Conservation (phyloP, 1,284 basidiomycete species). For the Tausonia pullulans region DNA sequence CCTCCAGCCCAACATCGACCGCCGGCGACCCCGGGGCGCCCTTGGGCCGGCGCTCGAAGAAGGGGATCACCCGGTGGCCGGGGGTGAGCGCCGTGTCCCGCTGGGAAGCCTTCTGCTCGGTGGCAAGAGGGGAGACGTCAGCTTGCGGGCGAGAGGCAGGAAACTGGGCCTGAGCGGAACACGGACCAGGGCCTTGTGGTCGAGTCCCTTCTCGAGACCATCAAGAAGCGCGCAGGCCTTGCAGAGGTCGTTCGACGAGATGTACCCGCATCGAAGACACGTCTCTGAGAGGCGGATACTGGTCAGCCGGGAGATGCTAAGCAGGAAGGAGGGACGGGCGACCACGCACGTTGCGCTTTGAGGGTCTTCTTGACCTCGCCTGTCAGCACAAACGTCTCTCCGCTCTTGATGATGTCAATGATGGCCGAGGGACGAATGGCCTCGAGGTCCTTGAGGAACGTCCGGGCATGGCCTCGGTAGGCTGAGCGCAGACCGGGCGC, state of each 20-base stretch:
- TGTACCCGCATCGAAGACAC: slow-evolving; percentile 79
- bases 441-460: slow-evolving; percentile 91
- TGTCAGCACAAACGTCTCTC: slow-evolving; percentile 72
- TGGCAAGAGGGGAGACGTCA: neutral
- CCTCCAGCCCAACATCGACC: no score
- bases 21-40: no score
- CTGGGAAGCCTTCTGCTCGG: slow-evolving; percentile 25
- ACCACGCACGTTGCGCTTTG: slow-evolving; percentile 59
- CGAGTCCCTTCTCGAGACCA: slow-evolving; percentile 76
- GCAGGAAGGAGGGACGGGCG: neutral
- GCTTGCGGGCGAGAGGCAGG: neutral
- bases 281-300: slow-evolving; percentile 47
- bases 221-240: slow-evolving; percentile 86
- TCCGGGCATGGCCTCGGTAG: slow-evolving; percentile 89
- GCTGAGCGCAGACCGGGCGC: slow-evolving; percentile 38
- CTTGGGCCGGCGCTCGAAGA: slow-evolving; percentile 25
- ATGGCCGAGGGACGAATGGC: slow-evolving; percentile 85
- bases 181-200: slow-evolving; percentile 44
- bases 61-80: slow-evolving; percentile 33
- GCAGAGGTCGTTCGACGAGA: slow-evolving; percentile 82
- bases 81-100: slow-evolving; percentile 22
- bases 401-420: slow-evolving; percentile 95
- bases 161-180: neutral
- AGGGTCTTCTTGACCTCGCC: slow-evolving; percentile 65
- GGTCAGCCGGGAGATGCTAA: neutral